These are phyloP conservation scores for Claviceps humidiphila DNA, from an alignment of 2,329 filamentous ascomycete species.

Conservation along the genomic window DNA sequence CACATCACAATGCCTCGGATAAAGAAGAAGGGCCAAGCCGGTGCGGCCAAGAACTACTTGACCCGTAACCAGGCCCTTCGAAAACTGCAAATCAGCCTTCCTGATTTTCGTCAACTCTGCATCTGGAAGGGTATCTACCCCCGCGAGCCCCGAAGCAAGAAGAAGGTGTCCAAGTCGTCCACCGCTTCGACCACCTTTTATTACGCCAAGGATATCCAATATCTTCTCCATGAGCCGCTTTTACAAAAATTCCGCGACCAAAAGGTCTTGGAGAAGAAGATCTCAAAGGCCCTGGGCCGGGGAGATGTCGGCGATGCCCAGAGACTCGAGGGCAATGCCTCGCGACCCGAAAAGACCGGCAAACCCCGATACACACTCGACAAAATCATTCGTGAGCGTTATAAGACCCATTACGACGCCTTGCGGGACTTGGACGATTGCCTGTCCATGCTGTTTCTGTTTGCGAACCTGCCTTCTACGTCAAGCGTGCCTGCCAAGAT, in stretches of 20 bases:
- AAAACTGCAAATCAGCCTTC: constrained; percentile 93
- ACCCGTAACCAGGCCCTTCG: constrained; percentile 93
- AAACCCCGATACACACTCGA: constrained; percentile 85
- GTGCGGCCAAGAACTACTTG: constrained; percentile 96
- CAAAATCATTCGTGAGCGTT: constrained; percentile 95
- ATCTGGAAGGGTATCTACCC: constrained; percentile 99
- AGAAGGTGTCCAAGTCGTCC: constrained; percentile 86
- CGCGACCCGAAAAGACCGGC: constrained; percentile 77
- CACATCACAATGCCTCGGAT: constrained; percentile 50
- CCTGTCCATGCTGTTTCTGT: constrained; percentile 91
- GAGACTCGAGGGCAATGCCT: constrained; percentile 74
- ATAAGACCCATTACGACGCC: constrained; percentile 92
- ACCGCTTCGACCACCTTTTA: constrained; percentile 88
- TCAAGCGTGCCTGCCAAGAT: constrained; percentile 85
- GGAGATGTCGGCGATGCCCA: constrained; percentile 83
- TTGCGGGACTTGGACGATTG: constrained; percentile 92
- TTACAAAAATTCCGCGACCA: constrained; percentile 93
- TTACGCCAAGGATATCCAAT: constrained; percentile 92
- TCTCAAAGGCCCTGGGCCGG: constrained; percentile 77
- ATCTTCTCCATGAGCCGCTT: constrained; percentile 90
- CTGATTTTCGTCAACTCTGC: constrained; percentile 94
- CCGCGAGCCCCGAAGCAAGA: constrained; percentile 89
- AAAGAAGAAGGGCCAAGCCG: constrained; percentile 87
- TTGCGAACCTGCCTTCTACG: constrained; percentile 89
- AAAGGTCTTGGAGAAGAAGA: constrained; percentile 95